Percentiles rank a stretch among this genome's conserved stretches.
Conservation (phyloP, 2,329 filamentous ascomycete genomes). For the Fusarium nodosum region DNA sequence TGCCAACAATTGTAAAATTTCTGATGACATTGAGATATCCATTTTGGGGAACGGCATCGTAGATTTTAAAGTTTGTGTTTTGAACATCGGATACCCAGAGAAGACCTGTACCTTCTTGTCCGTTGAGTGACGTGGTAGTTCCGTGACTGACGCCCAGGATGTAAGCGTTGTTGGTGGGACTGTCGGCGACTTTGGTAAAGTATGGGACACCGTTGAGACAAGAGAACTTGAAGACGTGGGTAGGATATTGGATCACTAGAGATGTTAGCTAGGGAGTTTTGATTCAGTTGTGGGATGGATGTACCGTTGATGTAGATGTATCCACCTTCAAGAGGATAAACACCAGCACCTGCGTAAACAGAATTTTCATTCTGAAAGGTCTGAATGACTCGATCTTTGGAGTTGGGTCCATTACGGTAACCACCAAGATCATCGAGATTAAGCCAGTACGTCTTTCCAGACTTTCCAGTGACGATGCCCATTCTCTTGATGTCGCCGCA, state of each 20-base stretch:
- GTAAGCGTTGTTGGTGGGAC: conserved; percentile 63
- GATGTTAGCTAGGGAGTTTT: not conserved
- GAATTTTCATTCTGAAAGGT: conserved; percentile 61
- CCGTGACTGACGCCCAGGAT: conserved; percentile 69
- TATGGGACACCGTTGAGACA: conserved; percentile 64
- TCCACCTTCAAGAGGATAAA: conserved; percentile 63
- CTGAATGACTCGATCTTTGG: conserved; percentile 60
- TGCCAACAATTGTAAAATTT: conserved; percentile 64
- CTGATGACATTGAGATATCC: conserved; percentile 63
- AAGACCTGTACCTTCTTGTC: conserved; percentile 67
- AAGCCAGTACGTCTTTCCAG: conserved; percentile 62
- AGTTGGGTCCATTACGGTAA: conserved; percentile 55
- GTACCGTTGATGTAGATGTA: conserved; percentile 62
- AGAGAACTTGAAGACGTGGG: conserved; percentile 70
- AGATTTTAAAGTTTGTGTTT: conserved; percentile 65
- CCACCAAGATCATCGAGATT: conserved; percentile 59
- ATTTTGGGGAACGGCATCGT: conserved; percentile 64
- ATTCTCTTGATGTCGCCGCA: conserved; percentile 62
- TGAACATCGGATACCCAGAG: conserved; percentile 70
- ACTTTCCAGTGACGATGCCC: conserved; percentile 65
- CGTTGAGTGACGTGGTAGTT: conserved; percentile 67
- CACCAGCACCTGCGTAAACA: conserved; percentile 62
- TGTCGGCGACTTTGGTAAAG: conserved; percentile 67
- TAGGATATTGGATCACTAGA: conserved; percentile 66
- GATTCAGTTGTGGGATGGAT: not conserved